Evolutionary conservation across 495 filamentous ascomycete species (phyloP).

Genomic region (Aspergillus ostianus): DNA sequence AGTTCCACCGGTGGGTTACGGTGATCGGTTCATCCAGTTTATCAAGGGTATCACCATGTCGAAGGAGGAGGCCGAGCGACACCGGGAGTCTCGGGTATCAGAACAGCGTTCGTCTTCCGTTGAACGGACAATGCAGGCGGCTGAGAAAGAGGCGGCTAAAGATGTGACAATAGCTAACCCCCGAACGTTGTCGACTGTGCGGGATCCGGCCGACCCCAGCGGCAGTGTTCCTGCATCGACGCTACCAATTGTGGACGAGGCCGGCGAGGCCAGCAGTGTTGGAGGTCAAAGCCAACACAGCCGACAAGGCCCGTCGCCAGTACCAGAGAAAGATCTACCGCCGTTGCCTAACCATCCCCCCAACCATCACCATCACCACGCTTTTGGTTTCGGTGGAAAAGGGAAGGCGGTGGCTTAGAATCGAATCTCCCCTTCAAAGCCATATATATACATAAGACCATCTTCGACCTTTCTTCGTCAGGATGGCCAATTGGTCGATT

Average conservation of each 20-base stretch:
- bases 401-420: constrained; percentile 24
- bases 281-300: constrained; percentile 51
- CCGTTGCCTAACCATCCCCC: constrained; percentile 40
- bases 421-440: constrained; percentile 6
- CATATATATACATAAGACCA: constrained; percentile 5
- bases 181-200: constrained; percentile 50
- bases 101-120: constrained; percentile 42
- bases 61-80: constrained; percentile 71
- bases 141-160: constrained; percentile 52
- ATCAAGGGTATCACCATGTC: constrained; percentile 89
- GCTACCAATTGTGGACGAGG: constrained; percentile 92
- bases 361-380: constrained; percentile 2
- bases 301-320: constrained; percentile 27
- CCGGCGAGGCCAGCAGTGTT: constrained; percentile 73
- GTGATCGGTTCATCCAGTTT: constrained; percentile 91
- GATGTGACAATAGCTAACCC: constrained; percentile 55
- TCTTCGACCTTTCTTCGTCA: constrained; percentile 10
- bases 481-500: constrained; percentile 14
- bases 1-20: constrained; percentile 87
- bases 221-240: constrained; percentile 59
- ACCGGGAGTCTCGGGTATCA: constrained; percentile 46
- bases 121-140: constrained; percentile 47
- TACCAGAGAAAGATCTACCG: constrained; percentile 55
- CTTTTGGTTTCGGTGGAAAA: constrained; percentile 21
- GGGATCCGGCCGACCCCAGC: constrained; percentile 53